Conservation (phyloP, 768 basidiomycete genomes). For the Lanmaoa pseudosensibilis region DNA sequence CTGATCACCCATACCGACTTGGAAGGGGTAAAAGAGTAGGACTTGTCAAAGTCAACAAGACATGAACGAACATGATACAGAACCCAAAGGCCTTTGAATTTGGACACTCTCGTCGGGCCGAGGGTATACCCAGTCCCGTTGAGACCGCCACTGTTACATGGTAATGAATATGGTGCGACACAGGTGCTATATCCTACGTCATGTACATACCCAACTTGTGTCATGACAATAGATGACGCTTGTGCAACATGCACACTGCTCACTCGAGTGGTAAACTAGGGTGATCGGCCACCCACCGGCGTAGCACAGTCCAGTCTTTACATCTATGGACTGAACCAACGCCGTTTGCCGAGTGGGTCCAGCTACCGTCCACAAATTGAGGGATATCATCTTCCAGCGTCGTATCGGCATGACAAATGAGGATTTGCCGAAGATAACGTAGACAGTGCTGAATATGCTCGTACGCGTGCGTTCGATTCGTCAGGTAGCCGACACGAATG, state of each 20-base stretch:
- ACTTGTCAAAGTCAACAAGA: neutral
- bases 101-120: neutral
- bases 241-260: neutral
- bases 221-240: neutral
- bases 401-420: slow-evolving; percentile 40
- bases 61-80: neutral
- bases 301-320: slow-evolving; percentile 35
- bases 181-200: neutral
- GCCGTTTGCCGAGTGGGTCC: slow-evolving; percentile 31
- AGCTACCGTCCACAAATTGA: slow-evolving; percentile 21
- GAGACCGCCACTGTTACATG: neutral
- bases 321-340: slow-evolving; percentile 34
- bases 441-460: slow-evolving; percentile 40
- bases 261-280: slow-evolving; percentile 28
- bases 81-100: neutral
- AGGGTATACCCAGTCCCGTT: neutral
- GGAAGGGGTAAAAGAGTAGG: slow-evolving; percentile 14
- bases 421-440: slow-evolving; percentile 39
- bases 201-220: neutral
- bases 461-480: slow-evolving; percentile 22
- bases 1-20: slow-evolving; percentile 18
- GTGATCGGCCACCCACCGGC: slow-evolving; percentile 29
- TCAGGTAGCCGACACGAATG: slow-evolving; percentile 33
- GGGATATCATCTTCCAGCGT: slow-evolving; percentile 38
- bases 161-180: neutral